Evolutionary conservation across 371 early-diverging fungal species (phyloP).

Genomic region (Mucor racemosus): DNA sequence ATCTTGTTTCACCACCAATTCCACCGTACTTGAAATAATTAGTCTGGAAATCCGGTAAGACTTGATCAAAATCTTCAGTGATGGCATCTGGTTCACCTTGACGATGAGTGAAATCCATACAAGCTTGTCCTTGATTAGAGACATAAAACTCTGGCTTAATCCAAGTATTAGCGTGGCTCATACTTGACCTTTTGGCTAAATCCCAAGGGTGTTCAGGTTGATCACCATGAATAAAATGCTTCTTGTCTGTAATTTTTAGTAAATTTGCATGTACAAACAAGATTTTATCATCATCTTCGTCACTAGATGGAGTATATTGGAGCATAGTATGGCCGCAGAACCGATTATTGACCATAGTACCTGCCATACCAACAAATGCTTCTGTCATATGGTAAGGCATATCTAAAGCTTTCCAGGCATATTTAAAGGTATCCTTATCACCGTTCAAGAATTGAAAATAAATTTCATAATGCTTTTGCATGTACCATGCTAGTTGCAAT

Average conservation of each 20-base stretch:
- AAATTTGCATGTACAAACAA: constrained; percentile 53
- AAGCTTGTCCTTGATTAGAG: constrained; percentile 37
- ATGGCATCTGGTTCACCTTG: constrained; percentile 40
- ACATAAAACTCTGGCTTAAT: constrained; percentile 44
- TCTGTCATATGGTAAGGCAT: constrained; percentile 42
- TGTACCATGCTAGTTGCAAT: constrained; percentile 48
- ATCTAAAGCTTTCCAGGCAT: constrained; percentile 49
- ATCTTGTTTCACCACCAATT: constrained; percentile 47
- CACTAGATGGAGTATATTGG: constrained; percentile 32
- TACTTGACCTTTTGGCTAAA: constrained; percentile 37
- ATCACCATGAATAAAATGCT: constrained; percentile 28
- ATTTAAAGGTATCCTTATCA: constrained; percentile 55
- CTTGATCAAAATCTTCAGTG: constrained; percentile 32
- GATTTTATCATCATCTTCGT: constrained; percentile 18
- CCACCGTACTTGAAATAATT: constrained; percentile 48
- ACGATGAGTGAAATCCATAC: constrained; percentile 44
- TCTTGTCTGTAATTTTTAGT: constrained; percentile 43
- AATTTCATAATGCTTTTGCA: constrained; percentile 45
- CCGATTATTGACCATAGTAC: constrained; percentile 30
- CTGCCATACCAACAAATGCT: constrained; percentile 50
- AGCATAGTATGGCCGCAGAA: constrained; percentile 56
- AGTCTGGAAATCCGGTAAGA: constrained; percentile 33
- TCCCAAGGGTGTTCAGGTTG: constrained; percentile 41
- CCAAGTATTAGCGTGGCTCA: constrained; percentile 29
- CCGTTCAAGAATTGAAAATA: constrained; percentile 55